Conservation (phyloP, 73 alveolate genomes). For the Paraurostyla sp. region DNA sequence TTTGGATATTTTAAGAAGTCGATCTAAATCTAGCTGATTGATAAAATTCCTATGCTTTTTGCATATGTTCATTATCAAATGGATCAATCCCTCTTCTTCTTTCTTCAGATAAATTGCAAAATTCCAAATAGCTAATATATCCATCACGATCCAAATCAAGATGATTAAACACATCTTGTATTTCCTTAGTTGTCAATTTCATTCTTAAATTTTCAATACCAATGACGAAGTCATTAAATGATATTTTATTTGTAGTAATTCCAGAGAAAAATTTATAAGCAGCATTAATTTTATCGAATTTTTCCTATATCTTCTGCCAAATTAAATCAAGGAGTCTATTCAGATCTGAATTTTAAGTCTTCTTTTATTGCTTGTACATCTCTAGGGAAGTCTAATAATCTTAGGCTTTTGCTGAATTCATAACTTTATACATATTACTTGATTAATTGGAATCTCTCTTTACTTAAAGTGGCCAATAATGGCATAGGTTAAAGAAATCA, state of each 20-base stretch:
- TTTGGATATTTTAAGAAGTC: not conserved
- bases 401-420: not conserved
- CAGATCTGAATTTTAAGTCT: not conserved
- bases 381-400: not conserved
- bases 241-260: not conserved
- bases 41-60: not conserved
- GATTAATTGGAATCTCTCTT: conserved; percentile 35
- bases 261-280: conserved; percentile 40
- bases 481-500: conserved; percentile 31
- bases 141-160: conserved; percentile 38
- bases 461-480: conserved; percentile 38
- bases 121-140: conserved; percentile 19
- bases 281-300: not conserved
- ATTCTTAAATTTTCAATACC: conserved; percentile 28
- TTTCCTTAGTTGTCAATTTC: not conserved
- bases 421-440: not conserved
- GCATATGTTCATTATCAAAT: conserved; percentile 29
- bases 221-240: conserved; percentile 37
- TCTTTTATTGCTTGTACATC: not conserved
- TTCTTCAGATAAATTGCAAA: conserved; percentile 55
- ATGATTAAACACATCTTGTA: not conserved
- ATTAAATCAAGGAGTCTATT: not conserved
- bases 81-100: conserved; percentile 63
- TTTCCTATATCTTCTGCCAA: conserved; percentile 43
- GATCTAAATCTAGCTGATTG: not conserved